Evolutionary conservation across 768 basidiomycete species (phyloP).

Genomic region (Trametes cinnabarina): DNA sequence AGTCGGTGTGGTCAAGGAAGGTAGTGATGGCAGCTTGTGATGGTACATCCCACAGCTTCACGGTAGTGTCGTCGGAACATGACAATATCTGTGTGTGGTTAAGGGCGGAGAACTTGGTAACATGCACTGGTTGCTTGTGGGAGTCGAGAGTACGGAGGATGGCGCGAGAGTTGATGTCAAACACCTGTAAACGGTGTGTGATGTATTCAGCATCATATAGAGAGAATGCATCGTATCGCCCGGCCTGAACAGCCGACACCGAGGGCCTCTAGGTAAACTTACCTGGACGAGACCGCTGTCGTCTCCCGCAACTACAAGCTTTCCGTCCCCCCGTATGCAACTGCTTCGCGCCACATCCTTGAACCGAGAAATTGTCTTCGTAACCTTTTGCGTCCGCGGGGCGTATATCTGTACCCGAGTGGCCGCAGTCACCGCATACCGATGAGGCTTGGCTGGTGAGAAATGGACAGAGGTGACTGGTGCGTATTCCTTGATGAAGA

Average conservation of each 20-base stretch:
- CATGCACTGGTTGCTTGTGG: conserved; percentile 96
- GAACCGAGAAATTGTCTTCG: conserved; percentile 94
- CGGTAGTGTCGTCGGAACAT: conserved; percentile 94
- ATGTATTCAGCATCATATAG: background rate
- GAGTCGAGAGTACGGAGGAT: conserved; percentile 89
- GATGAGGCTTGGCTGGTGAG: conserved; percentile 80
- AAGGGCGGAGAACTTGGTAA: conserved; percentile 85
- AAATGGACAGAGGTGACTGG: conserved; percentile 95
- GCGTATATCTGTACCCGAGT: conserved; percentile 94
- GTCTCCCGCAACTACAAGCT: conserved; percentile 91
- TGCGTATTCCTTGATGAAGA: conserved; percentile 96
- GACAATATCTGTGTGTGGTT: conserved; percentile 84
- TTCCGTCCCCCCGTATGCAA: conserved; percentile 88
- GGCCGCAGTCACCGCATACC: conserved; percentile 94
- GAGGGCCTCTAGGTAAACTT: conserved; percentile 4
- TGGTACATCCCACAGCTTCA: conserved; percentile 92
- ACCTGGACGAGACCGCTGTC: conserved; percentile 88
- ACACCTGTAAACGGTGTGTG: conserved; percentile 50
- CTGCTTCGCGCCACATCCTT: conserved; percentile 94
- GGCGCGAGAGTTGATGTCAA: conserved; percentile 88
- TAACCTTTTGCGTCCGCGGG: conserved; percentile 92
- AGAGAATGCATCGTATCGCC: background rate
- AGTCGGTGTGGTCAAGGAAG: conserved; percentile 88
- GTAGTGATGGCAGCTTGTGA: conserved; percentile 77
- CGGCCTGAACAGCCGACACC: no score